Conservation (phyloP, 2,329 filamentous ascomycete genomes). For the Nothopassalora personata region DNA sequence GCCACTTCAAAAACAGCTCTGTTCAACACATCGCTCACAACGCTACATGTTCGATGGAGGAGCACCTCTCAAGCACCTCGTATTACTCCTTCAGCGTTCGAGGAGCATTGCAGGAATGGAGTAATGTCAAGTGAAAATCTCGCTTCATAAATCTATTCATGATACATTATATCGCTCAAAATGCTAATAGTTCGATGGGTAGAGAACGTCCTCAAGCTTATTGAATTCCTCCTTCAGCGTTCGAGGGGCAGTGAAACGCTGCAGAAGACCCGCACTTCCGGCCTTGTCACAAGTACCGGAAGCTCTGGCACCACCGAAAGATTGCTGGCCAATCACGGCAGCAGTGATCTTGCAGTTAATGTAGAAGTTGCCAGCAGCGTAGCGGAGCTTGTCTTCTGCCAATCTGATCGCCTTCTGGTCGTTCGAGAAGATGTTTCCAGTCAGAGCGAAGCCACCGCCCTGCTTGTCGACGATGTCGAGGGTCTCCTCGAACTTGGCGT, state of each 20-base stretch:
- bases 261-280: slow-evolving; percentile 47
- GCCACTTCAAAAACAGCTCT: too few relatives aligned
- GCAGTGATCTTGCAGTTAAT: slow-evolving; percentile 70
- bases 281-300: slow-evolving; percentile 54
- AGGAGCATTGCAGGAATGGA: slow-evolving; percentile 40
- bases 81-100: slow-evolving; percentile 54
- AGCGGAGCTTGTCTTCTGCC: slow-evolving; percentile 64
- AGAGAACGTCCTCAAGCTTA: slow-evolving; percentile 42
- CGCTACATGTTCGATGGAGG: slow-evolving; percentile 45
- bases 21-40: background rate
- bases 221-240: slow-evolving; percentile 53
- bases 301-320: slow-evolving; percentile 46
- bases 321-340: slow-evolving; percentile 35
- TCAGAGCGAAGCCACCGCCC: slow-evolving; percentile 70
- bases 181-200: slow-evolving; percentile 43
- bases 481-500: slow-evolving; percentile 45
- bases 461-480: slow-evolving; percentile 57
- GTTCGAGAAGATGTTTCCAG: slow-evolving; percentile 66
- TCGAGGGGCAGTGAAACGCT: slow-evolving; percentile 51
- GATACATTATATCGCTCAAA: background rate
- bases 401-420: slow-evolving; percentile 60
- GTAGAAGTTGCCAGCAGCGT: slow-evolving; percentile 76
- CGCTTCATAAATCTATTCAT: background rate
- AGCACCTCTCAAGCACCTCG: slow-evolving; percentile 42
- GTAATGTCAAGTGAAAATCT: background rate